phyloP scores from a whole-genome alignment of 23 red algal species.

The Gracilaria caudata region DNA sequence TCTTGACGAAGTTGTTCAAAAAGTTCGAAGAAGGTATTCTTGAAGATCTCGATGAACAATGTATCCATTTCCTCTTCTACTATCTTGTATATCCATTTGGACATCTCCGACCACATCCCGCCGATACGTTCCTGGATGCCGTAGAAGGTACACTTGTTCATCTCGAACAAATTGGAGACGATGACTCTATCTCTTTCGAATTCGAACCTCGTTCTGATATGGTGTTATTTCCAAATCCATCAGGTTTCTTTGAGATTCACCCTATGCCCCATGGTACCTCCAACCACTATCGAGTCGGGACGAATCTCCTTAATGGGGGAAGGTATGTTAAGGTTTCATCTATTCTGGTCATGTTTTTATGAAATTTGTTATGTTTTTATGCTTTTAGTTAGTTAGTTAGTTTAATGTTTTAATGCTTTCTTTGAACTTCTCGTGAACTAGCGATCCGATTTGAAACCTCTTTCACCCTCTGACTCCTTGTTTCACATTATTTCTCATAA shows the following conservation, averaged over 20 bases:
- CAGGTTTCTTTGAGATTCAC: background rate
- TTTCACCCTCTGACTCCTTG: too few relatives aligned
- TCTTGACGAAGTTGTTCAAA: background rate
- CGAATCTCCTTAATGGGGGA: background rate
- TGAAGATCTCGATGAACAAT: background rate
- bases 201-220: background rate
- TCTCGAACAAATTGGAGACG: background rate
- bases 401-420: too few relatives aligned
- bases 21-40: background rate
- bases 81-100: background rate
- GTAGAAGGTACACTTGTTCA: background rate
- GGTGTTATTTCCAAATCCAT: background rate
- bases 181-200: background rate
- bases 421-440: too few relatives aligned
- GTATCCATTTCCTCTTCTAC: background rate
- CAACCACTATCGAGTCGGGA: background rate
- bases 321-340: background rate
- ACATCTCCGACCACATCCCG: background rate
- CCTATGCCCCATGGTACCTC: background rate
- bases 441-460: too few relatives aligned
- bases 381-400: too few relatives aligned
- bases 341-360: background rate
- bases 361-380: background rate
- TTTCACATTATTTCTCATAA: too few relatives aligned
- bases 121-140: background rate